Base-by-base conservation (phyloP, 2,329 filamentous ascomycete genomes). In the Colletotrichum tanaceti region DNA sequence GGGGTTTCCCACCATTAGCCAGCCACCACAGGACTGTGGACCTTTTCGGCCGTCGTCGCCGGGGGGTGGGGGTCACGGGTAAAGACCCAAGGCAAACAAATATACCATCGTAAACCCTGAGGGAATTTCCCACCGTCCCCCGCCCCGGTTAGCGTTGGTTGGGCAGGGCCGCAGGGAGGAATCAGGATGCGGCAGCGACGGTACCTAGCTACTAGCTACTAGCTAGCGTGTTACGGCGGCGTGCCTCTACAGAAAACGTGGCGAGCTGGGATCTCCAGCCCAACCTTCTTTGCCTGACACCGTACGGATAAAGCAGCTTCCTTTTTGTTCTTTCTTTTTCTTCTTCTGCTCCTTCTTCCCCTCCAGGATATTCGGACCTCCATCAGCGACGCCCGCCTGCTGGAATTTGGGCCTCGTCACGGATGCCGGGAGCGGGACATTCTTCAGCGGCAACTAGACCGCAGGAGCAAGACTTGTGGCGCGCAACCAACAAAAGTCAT, bases 191-290 rank as follows among this genome's bases (percentile, higher is more conserved):
- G 22, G 47, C 24, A 28, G 47, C 47, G 47, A 10, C 14, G 13
- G 28, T 32, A n/a, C n/a, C n/a, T n/a, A n/a, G n/a, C n/a, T n/a
- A n/a, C n/a, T n/a, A n/a, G n/a, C n/a, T n/a, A n/a, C n/a, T n/a
- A 32, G 28, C 28, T 32, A n/a, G 20, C 13, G 41, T 38, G 18
- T 20, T 54, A 52, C 43, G 35, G 39, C 35, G 13, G n/a, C n/a
- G n/a, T n/a, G 32, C 16, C 28, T 44, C 18, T 64, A 24, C 47
- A 65, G 47, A 60, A 68, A 65, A 68, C 65, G 65, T 68, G 65
- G 65, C 65, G 35, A 60, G 22, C 65, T 44, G n/a, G 65, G 65
- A 60, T 65, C 44, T 46, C 14, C 43, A 52, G 35, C 11, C 50
- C 41, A 55, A 32, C 16, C 18, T 14, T 50, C 24, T 39, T n/a